Base-by-base conservation (phyloP, 805 yeast species). In the Clavispora santaluciae region DNA sequence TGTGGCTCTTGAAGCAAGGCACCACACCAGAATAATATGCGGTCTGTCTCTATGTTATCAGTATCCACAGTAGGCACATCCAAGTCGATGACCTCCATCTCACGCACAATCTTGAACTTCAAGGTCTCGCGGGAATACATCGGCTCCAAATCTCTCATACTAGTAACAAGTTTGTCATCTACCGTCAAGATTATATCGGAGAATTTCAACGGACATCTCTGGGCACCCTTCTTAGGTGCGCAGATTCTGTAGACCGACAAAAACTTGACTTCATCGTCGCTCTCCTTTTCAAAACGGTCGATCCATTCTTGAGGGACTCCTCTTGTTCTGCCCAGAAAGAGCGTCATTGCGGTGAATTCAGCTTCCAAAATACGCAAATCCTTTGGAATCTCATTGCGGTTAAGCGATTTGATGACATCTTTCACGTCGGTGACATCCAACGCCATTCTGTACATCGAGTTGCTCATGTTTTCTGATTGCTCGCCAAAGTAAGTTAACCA, bases 301-400 rank as follows among this genome's bases (percentile, higher is more conserved):
- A 90, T 83, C 95, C 95, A 88, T 33, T 78, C 78, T 51, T 86
- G 91, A 0, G 93, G 78, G 17, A 89, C 95, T n/a, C 95, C 95
- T 54, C 86, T 74, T 34, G 86, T 76, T 61, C 96, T 78, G 2
- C 95, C 95, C 54, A 79, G 83, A 20, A 80, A 73, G 18, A 88
- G 68, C 2, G 86, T 75, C 24, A 84, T 68, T 0, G 89, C 71
- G 12, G 76, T 74, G 51, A 87, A 80, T 53, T 87, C 96, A 26
- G 86, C 83, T 55, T 89, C 96, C 37, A 90, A 72, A 36, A 87
- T 79, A 45, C 84, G 72, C 31, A 81, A 57, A 22, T 73, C 66
- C 25, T 53, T 50, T 5, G 91, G 89, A 1, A 63, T 59, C 16
- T 61, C 55, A 34, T 74, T 74, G 16, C 71, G 67, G 44, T 73